phyloP scores from a whole-genome alignment of 768 basidiomycete genomes.

The Termitomyces sp. region DNA sequence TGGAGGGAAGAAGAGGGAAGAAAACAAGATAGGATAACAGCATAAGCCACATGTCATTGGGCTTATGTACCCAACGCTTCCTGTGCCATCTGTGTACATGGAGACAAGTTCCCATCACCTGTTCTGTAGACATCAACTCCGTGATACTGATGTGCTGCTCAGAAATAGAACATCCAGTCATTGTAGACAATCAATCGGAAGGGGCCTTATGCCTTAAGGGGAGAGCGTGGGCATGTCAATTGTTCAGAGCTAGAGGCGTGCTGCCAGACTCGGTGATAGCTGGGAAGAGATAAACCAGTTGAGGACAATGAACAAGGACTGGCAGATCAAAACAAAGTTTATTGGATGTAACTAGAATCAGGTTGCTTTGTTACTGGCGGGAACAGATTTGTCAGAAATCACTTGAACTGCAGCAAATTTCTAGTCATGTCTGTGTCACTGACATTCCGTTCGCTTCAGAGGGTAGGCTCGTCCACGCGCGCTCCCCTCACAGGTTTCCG shows the following conservation, averaged over 20 bases:
- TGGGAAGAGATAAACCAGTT: background rate
- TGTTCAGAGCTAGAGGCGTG: background rate
- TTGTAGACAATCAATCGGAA: background rate
- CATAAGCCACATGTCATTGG: background rate
- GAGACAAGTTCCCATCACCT: constrained; percentile 3
- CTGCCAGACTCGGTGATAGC: background rate
- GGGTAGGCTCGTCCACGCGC: background rate
- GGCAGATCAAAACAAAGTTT: background rate
- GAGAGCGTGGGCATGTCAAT: background rate
- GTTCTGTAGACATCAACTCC: background rate
- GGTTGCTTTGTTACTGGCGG: background rate
- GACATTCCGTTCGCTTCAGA: constrained; percentile 4
- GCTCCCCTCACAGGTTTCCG: constrained; percentile 3
- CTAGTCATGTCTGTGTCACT: constrained; percentile 4
- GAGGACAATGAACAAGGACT: background rate
- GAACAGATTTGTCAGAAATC: background rate
- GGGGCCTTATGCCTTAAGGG: background rate
- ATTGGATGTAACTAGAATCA: background rate
- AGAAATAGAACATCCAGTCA: background rate
- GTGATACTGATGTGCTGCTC: background rate
- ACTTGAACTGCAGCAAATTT: background rate
- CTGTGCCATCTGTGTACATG: constrained; percentile 4
- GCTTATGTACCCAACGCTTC: background rate
- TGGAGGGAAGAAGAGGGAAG: constrained; percentile 12
- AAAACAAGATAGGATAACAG: background rate